phyloP scores from a whole-genome alignment of 208 protist species.

The Trypanosoma avium region DNA sequence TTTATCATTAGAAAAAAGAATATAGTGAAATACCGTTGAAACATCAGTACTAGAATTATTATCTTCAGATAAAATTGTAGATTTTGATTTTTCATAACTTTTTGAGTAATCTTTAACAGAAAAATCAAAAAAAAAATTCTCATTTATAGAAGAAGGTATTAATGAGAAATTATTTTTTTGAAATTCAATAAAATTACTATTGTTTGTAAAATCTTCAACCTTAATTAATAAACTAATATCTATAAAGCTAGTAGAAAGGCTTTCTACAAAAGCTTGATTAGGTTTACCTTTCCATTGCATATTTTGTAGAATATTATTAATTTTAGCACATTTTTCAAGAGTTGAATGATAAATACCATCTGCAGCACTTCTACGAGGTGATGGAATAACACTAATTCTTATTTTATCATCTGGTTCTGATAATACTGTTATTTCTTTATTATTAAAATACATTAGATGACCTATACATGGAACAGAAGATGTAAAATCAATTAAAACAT shows the following conservation, averaged over 20 bases:
- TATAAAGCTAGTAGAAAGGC: constrained; percentile 61
- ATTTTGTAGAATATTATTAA: constrained; percentile 56
- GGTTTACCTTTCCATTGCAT: constrained; percentile 17
- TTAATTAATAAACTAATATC: constrained; percentile 49
- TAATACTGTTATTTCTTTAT: constrained; percentile 54
- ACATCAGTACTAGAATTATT: too few relatives aligned
- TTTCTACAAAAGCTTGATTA: constrained; percentile 18
- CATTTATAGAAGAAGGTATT: not conserved
- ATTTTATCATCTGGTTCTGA: constrained; percentile 41
- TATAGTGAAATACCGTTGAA: not conserved
- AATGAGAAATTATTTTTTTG: not conserved
- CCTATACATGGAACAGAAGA: constrained; percentile 45
- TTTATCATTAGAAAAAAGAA: constrained; percentile 12
- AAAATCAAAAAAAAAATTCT: not conserved
- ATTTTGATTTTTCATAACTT: too few relatives aligned
- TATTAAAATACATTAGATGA: constrained; percentile 60
- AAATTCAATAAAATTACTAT: not conserved
- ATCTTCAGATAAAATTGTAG: too few relatives aligned
- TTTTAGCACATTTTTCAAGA: constrained; percentile 46
- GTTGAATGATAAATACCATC: constrained; percentile 42
- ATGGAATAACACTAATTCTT: constrained; percentile 40
- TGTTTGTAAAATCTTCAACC: not conserved
- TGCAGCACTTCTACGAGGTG: constrained; percentile 50
- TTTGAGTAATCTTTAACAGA: not conserved
- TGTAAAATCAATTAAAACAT: constrained; percentile 72